Base-by-base conservation (phyloP, 2,329 filamentous ascomycete genomes). In the Talaromyces islandicus region DNA sequence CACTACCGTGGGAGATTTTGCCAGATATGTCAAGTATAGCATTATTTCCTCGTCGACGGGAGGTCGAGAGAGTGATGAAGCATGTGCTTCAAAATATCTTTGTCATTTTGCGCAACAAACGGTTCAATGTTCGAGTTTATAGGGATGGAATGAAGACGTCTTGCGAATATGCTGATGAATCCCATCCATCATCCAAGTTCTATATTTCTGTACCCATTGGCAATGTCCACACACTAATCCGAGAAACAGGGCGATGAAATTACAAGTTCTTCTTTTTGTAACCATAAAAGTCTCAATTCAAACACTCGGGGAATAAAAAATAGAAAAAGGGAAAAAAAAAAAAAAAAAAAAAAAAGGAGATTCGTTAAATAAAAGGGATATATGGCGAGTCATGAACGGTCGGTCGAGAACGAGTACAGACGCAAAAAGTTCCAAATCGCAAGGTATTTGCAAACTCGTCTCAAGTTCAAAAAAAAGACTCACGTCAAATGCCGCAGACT, bases 281-380 rank as follows among this genome's bases (percentile, higher is more conserved):
- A 48, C 21, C 17, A 41, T 32, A 43, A 55, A 50, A 54, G n/a
- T 41, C 38, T 54, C 41, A 27, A 55, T 46, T 58, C 55, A 51
- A 52, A 58, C 56, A 58, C 29, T 12, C 21, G 17, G 46, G 41
- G 35, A 27, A 27, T 52, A 53, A 58, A 38, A 35, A 46, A 25
- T 12, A 46, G 24, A 7, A 12, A 46, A 41, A 35, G 29, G 32
- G 30, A 25, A 24, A 46, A 46, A 7, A 12, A 46, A 41, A 35
- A 21, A 46, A 41, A 41, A 30, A 35, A 19, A 51, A 32, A 57
- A 9, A 56, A n/a, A 56, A 41, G 48, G 48, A 52, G 48, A 52
- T 52, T 52, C 48, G 48, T 52, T 52, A 52, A 52, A 52, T 52
- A 52, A 52, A 27, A 25, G 43, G 48, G 48, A 52, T 52, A 52